A percentile compares a stretch with the other conserved stretches of the same genome.
Conservation (phyloP, 805 yeast genomes). For the Candida glaebosa region DNA sequence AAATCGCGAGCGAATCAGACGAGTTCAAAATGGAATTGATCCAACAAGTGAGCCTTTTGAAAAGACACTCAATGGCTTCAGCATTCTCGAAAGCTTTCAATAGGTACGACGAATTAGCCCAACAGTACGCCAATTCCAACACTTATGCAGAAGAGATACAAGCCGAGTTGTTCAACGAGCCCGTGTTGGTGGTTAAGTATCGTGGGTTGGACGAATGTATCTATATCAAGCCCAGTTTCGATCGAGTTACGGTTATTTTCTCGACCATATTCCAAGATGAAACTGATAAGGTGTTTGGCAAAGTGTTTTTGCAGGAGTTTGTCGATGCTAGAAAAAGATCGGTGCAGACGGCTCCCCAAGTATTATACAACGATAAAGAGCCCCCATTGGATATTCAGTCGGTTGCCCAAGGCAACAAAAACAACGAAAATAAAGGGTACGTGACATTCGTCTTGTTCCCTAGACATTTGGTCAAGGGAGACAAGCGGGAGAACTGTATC, state of each 20-base stretch:
- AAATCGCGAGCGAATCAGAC: slow-evolving; percentile 29
- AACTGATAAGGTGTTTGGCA: slow-evolving; percentile 89
- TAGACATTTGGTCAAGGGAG: slow-evolving; percentile 61
- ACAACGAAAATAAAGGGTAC: slow-evolving; percentile 44
- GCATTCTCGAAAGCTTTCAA: slow-evolving; percentile 86
- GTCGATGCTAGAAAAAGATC: slow-evolving; percentile 95
- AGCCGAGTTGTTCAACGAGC: slow-evolving; percentile 45
- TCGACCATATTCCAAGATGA: slow-evolving; percentile 94
- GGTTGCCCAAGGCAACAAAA: slow-evolving; percentile 36
- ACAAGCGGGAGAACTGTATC: slow-evolving; percentile 79
- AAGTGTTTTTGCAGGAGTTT: slow-evolving; percentile 87
- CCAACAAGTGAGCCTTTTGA: slow-evolving; percentile 65
- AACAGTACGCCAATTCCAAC: slow-evolving; percentile 39
- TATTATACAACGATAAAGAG: slow-evolving; percentile 80
- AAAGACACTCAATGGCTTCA: slow-evolving; percentile 86
- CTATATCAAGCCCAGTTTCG: slow-evolving; percentile 86
- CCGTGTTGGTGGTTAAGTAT: slow-evolving; percentile 70
- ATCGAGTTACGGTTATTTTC: slow-evolving; percentile 94
- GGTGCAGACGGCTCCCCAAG: slow-evolving; percentile 98
- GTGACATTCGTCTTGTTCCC: slow-evolving; percentile 77
- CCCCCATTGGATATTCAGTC: slow-evolving; percentile 78
- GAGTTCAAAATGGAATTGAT: slow-evolving; percentile 54
- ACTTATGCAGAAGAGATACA: slow-evolving; percentile 44
- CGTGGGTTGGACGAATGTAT: slow-evolving; percentile 87
- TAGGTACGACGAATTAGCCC: slow-evolving; percentile 68